Evolutionary conservation across 352 stramenopile genomes (phyloP).

Genomic region (Phytopythium delawarense): DNA sequence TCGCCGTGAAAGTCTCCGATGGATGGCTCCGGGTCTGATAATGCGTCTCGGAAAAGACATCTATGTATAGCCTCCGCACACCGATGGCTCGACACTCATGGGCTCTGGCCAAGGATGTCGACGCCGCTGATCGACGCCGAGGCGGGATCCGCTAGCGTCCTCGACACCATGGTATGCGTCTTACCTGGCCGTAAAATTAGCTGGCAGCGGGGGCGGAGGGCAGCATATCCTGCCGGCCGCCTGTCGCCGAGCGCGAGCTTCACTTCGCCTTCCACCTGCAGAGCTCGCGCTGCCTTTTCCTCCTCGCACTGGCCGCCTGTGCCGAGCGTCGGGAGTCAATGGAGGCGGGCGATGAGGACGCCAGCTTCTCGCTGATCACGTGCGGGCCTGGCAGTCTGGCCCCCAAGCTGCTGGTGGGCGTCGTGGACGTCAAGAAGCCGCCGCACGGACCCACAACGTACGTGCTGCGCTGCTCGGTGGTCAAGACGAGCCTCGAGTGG

Average conservation of each 20-base stretch:
- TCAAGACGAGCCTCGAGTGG: slow-evolving; percentile 45
- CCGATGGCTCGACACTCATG: not conserved
- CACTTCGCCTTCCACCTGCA: not conserved
- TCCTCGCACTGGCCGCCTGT: not conserved
- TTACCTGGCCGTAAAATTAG: slow-evolving; percentile 1
- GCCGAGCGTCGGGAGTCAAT: slow-evolving; percentile 8
- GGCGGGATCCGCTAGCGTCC: not conserved
- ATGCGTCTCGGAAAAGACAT: not conserved
- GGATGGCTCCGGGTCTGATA: not conserved
- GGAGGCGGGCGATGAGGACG: slow-evolving; percentile 24
- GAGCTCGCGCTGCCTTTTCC: not conserved
- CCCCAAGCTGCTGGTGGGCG: slow-evolving; percentile 45
- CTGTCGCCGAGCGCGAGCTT: not conserved
- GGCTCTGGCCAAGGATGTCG: not conserved
- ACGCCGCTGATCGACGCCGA: not conserved
- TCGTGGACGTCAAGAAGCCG: slow-evolving; percentile 22
- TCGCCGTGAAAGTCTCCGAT: not conserved
- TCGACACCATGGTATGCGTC: not conserved
- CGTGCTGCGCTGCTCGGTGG: slow-evolving; percentile 35
- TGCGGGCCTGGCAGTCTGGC: slow-evolving; percentile 40
- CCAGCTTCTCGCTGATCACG: slow-evolving; percentile 49
- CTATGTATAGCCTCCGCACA: not conserved
- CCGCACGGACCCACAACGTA: slow-evolving; percentile 28
- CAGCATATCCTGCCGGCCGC: not conserved
- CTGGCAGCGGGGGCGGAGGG: not conserved